These are phyloP conservation scores for Gyrodon lividus DNA, from an alignment of 768 basidiomycete species.

Conservation along the genomic window DNA sequence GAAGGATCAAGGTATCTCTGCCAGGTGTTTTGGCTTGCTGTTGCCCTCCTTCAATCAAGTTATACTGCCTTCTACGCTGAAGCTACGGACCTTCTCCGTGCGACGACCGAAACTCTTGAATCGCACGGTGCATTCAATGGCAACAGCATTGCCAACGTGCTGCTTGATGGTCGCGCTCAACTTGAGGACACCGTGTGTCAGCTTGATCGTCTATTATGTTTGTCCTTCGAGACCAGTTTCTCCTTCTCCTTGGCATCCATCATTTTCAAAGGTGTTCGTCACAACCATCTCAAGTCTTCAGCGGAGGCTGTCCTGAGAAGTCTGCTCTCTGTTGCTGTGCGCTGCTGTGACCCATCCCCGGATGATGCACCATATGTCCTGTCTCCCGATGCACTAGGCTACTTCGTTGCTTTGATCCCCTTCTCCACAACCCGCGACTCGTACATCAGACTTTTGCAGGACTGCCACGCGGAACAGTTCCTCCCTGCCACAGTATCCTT, in stretches of 20 bases:
- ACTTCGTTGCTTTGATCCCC: conserved; percentile 77
- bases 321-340: conserved; percentile 60
- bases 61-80: conserved; percentile 69
- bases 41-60: conserved; percentile 78
- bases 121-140: conserved; percentile 56
- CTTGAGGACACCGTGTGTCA: conserved; percentile 70
- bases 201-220: conserved; percentile 67
- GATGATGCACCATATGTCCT: conserved; percentile 47
- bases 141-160: conserved; percentile 49
- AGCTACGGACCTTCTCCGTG: conserved; percentile 64
- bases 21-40: conserved; percentile 84
- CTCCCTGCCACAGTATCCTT: conserved; percentile 37
- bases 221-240: conserved; percentile 78
- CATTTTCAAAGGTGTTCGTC: conserved; percentile 84
- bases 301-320: conserved; percentile 62
- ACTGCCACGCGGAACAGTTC: conserved; percentile 55
- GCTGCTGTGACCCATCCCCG: conserved; percentile 34
- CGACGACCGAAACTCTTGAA: conserved; percentile 64
- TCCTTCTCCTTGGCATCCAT: conserved; percentile 81
- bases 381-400: conserved; percentile 63
- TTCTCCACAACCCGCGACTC: conserved; percentile 55
- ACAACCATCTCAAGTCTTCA: conserved; percentile 57
- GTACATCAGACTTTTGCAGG: conserved; percentile 61
- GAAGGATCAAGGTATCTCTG: conserved; percentile 69
- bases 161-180: conserved; percentile 61